Evolutionary conservation across 164 flowering plant genomes (phyloP), one percentile per base, ranked within the genome.

Genomic region (Vitis rotundifolia): DNA sequence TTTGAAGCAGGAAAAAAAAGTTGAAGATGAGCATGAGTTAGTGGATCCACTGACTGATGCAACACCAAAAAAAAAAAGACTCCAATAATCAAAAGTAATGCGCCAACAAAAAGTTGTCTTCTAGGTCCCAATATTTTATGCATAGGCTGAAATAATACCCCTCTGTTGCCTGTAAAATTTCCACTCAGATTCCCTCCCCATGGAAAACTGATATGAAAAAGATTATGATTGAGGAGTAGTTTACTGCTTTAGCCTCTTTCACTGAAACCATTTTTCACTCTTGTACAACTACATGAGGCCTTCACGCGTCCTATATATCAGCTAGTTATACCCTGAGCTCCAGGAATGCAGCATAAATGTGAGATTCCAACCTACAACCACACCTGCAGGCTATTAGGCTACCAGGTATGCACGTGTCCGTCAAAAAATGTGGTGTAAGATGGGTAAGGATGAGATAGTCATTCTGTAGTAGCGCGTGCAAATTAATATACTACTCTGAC

Each of bases 11-110:
- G 18, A 53, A 44, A 52, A 61, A 73, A 76, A 65, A 63, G 72
- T 71, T 67, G 68, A 4, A 59, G 82, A 77, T 71, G 78, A 81
- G 76, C 75, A 79, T 70, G 59, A 76, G 72, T 76, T 80, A 76
- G 82, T 80, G 84, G 81, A 62, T 66, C 69, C 73, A 65, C 71
- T 69, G 59, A 65, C 71, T 69, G 59, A 57, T 64, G 37, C 47
- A 64, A 62, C 50, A 47, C 10, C 31, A 22, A 57, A 67, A 66
- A 49, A 69, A 22, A 49, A 12, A 14, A 67, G 49, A 19, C 22
- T 60, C 75, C 78, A 59, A 75, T 64, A 57, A 68, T 59, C 52
- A 49, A 78, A 78, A 74, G 78, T 49, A 19, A 66, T 74, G 53
- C 66, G 49, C 54, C 57, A 64, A 16, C 28, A 16, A 13, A 71